phyloP scores from a whole-genome alignment of 441 rosid species.

The Populus trichocarpa region DNA sequence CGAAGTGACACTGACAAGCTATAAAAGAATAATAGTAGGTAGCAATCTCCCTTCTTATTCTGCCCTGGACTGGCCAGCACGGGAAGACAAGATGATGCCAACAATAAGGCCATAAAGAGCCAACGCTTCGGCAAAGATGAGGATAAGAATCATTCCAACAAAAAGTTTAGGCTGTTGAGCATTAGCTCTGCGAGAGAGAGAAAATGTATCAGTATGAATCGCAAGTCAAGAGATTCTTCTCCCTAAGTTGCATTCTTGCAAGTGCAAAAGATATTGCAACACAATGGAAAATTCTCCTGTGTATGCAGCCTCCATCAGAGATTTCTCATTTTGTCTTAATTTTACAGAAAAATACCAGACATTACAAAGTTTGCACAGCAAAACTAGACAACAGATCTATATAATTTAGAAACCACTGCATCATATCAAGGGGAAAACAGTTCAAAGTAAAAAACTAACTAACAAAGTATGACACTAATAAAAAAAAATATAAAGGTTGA shows the following conservation, averaged over 20 bases:
- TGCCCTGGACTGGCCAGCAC: slow-evolving; percentile 92
- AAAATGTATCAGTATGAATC: neutral
- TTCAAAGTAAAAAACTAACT: neutral
- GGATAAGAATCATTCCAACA: slow-evolving; percentile 85
- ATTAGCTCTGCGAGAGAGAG: slow-evolving; percentile 54
- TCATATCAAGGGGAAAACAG: neutral
- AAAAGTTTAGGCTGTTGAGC: slow-evolving; percentile 90
- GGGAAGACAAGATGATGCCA: slow-evolving; percentile 81
- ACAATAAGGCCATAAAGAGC: slow-evolving; percentile 84
- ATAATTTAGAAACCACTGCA: neutral
- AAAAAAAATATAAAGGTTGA: neutral
- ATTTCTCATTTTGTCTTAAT: neutral
- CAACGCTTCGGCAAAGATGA: slow-evolving; percentile 79
- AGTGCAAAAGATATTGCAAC: neutral
- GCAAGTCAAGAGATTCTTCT: neutral
- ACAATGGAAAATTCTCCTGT: neutral
- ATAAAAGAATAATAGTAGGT: slow-evolving; percentile 25
- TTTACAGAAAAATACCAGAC: neutral
- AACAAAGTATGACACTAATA: neutral
- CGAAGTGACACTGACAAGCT: neutral
- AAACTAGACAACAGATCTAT: neutral
- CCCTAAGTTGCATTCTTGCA: neutral
- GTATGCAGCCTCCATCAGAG: no score
- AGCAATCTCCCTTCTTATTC: slow-evolving; percentile 33
- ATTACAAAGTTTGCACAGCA: neutral